These are phyloP conservation scores for Xylariaceae sp. DNA, from an alignment of 2,329 filamentous ascomycete species.

Conservation along the genomic window DNA sequence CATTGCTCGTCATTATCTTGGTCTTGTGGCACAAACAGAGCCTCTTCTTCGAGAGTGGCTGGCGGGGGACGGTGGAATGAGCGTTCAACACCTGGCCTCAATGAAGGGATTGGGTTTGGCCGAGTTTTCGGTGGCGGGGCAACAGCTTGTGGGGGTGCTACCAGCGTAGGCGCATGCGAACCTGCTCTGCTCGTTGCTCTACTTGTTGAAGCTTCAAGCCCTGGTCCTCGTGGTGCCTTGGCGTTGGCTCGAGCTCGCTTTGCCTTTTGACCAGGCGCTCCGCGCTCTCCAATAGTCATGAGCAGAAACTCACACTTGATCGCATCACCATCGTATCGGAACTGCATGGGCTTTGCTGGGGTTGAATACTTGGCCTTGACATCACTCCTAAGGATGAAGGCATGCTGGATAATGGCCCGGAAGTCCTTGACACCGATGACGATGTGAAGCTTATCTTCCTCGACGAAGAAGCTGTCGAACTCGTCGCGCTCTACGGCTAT, in stretches of 20 bases:
- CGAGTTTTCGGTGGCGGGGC: slow-evolving; percentile 34
- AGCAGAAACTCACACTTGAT: slow-evolving; percentile 73
- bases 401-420: slow-evolving; percentile 72
- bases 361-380: slow-evolving; percentile 67
- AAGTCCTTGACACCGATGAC: slow-evolving; percentile 82
- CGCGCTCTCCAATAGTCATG: slow-evolving; percentile 72
- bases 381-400: slow-evolving; percentile 63
- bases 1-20: slow-evolving; percentile 66
- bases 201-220: slow-evolving; percentile 46
- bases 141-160: slow-evolving; percentile 30
- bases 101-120: slow-evolving; percentile 38
- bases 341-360: slow-evolving; percentile 67
- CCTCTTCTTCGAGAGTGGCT: slow-evolving; percentile 59
- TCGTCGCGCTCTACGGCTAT: slow-evolving; percentile 73
- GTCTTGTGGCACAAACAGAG: slow-evolving; percentile 68
- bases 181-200: slow-evolving; percentile 36
- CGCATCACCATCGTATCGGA: slow-evolving; percentile 66
- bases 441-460: slow-evolving; percentile 70
- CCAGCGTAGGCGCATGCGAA: slow-evolving; percentile 21
- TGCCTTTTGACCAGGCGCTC: slow-evolving; percentile 44
- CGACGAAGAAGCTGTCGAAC: slow-evolving; percentile 68
- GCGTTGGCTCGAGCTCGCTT: slow-evolving; percentile 39
- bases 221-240: slow-evolving; percentile 39
- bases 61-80: slow-evolving; percentile 52
- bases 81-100: slow-evolving; percentile 33